Percentiles rank a stretch among this genome's conserved stretches.
These are phyloP conservation scores for Bisporella sp. DNA, from an alignment of 2,329 filamentous ascomycete genomes.

Conservation along the genomic window DNA sequence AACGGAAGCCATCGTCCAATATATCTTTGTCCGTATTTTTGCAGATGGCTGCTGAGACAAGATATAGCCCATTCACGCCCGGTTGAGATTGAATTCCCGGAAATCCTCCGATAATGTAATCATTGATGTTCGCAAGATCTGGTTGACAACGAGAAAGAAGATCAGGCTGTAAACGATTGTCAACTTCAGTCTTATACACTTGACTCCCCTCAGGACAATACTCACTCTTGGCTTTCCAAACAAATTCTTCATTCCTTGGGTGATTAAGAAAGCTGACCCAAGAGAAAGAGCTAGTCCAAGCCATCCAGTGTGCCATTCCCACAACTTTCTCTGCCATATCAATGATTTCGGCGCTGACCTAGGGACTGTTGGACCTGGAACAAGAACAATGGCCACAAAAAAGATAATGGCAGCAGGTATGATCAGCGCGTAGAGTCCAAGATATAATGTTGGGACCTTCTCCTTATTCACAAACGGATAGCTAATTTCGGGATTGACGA, in stretches of 20 bases:
- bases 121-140: conserved; percentile 54
- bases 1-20: conserved; percentile 78
- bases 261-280: conserved; percentile 69
- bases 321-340: conserved; percentile 75
- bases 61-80: conserved; percentile 44
- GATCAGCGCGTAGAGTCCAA: conserved; percentile 56
- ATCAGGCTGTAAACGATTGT: conserved; percentile 36
- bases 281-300: conserved; percentile 72
- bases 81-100: conserved; percentile 30
- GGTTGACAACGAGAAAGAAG: conserved; percentile 67
- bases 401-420: conserved; percentile 63
- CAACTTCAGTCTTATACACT: neutral
- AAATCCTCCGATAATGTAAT: conserved; percentile 58
- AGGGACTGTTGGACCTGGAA: conserved; percentile 65
- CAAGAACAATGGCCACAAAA: conserved; percentile 59
- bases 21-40: conserved; percentile 49
- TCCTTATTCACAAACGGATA: conserved; percentile 67
- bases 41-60: conserved; percentile 77
- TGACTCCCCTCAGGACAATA: neutral
- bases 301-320: conserved; percentile 84
- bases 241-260: conserved; percentile 75
- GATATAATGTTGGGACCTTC: conserved; percentile 60
- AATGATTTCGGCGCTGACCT: conserved; percentile 54
- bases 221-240: conserved; percentile 50
- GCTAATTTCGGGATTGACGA: conserved; percentile 68